Evolutionary conservation across 768 basidiomycete species (phyloP).

Genomic region (Strobilomyces confusus): DNA sequence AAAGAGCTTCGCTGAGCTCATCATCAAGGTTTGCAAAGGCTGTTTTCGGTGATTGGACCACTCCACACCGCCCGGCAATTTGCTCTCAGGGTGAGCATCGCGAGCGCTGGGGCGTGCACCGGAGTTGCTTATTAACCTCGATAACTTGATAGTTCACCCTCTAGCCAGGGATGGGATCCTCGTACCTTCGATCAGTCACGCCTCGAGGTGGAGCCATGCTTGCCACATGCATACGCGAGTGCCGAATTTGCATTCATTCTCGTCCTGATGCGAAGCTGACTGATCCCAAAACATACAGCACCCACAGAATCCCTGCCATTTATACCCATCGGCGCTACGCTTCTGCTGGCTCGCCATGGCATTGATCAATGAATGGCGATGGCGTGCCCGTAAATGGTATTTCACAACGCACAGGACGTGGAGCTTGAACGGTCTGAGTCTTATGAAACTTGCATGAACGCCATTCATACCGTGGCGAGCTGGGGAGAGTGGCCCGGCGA

Average conservation of each 20-base stretch:
- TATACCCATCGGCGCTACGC: conserved; percentile 19
- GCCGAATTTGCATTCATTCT: conserved; percentile 32
- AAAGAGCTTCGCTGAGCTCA: conserved; percentile 29
- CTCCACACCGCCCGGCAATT: conserved; percentile 26
- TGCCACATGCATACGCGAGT: conserved; percentile 28
- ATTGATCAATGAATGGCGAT: conserved; percentile 13
- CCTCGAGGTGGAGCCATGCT: conserved; percentile 34
- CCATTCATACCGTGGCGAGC: conserved; percentile 14
- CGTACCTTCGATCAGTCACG: conserved; percentile 31
- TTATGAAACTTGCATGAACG: conserved; percentile 14
- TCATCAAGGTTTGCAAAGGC: conserved; percentile 23
- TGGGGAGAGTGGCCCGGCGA: conserved; percentile 9
- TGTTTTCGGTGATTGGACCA: conserved; percentile 21
- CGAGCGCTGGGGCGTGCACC: conserved; percentile 15
- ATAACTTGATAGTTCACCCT: conserved; percentile 7
- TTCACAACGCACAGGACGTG: conserved; percentile 30
- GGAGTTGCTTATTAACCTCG: conserved; percentile 20
- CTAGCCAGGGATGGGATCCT: conserved; percentile 27
- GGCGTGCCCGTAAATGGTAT: conserved; percentile 7
- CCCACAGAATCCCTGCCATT: conserved; percentile 23
- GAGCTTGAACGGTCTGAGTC: conserved; percentile 25
- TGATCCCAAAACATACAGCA: conserved; percentile 15
- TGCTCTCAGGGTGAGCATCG: conserved; percentile 15
- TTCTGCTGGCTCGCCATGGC: conserved; percentile 14
- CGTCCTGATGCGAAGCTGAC: conserved; percentile 21